Evolutionary conservation across 495 filamentous ascomycete genomes (phyloP), one percentile per base, ranked within the genome.

Genomic region (Podospora didyma): DNA sequence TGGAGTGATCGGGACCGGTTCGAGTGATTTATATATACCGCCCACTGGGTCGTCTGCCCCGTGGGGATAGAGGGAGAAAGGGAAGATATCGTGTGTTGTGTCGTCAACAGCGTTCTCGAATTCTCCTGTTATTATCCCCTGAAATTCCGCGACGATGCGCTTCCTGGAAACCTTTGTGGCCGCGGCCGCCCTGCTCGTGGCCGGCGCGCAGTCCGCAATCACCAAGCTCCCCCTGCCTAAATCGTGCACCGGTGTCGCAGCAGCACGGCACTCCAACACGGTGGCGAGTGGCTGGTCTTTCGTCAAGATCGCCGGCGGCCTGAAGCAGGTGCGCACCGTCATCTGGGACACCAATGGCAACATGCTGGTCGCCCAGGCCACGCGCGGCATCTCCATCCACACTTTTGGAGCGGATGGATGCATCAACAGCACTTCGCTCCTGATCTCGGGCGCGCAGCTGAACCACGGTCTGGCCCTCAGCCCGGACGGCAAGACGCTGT

Each of bases 381-480:
- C 73, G 22, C 52, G 51, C 28, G 86, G 86, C 19, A 76, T 88
- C 54, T 74, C 74, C 6, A 75, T 77, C 28, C 68, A 86, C 58
- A 74, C 63, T 1, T 72, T 88, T 23, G 75, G 73, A 22, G 78
- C 79, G 51, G 67, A 75, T 52, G 81, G 77, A 4, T 79, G 78
- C 46, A 74, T 68, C 61, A 69, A 62, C 52, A 65, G 60, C 69
- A 68, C 68, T 4, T 54, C 22, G 58, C 67, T 65, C 67, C 65
- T 69, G 56, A 59, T 69, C 75, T 59, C 66, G 66, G 58, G 70
- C 67, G 54, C 59, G 51, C 61, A 66, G 67, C 71, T 89, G n/a
- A 86, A 86, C 65, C 86, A 89, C 69, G 86, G 85, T n/a, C 73
- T 89, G 28, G 79, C 79, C 17, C 66, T 89, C 19, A 81, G 82